Base-by-base conservation (phyloP, 495 filamentous ascomycete genomes). In the Penicillium bialowiezense region DNA sequence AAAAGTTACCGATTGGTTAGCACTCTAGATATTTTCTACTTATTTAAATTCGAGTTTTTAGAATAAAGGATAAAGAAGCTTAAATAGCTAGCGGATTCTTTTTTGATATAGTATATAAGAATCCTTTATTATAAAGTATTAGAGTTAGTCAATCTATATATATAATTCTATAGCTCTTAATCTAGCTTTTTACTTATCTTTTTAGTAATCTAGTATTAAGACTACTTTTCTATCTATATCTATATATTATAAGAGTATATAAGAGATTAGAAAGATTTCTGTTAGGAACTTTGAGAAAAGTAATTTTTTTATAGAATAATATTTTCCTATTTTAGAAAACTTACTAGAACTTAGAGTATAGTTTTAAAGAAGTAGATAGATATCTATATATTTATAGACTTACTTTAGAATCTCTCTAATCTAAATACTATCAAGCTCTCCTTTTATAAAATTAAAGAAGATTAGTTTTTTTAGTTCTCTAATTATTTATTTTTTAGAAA, bases 391-490 rank as follows among this genome's bases (percentile, higher is more conserved):
- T 38, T 50, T 19, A 23, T 3, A 0, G 28, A 26, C 9, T 41
- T 7, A 41, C 23, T 41, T 41, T n/a, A 14, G 39, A 1, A 41
- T 18, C 23, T 41, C n/a, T 41, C 15, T 6, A 24, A 36, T n/a
- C 26, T 50, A 4, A 50, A 19, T 15, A 32, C 28, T 15, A 17
- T 50, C 3, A 42, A 37, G 24, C 48, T 50, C 20, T 42, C 39
- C 7, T 50, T 42, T 29, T 1, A 32, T 37, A 10, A 15, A 36
- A n/a, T 10, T 7, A 35, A 43, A 9, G 48, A 50, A 36, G 48
- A 50, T 35, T 7, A 43, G 32, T 23, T 50, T 35, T 39, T 50
- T 35, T 50, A 20, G 48, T 50, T 50, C 26, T 19, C 31, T 7
- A 50, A 43, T 19, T 20, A 20, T 1, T 2, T 50, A 12, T 50